A percentile compares a stretch with the other conserved stretches of the same genome.
phyloP scores from a whole-genome alignment of 805 yeast species.

The Wickerhamiella lipophila region DNA sequence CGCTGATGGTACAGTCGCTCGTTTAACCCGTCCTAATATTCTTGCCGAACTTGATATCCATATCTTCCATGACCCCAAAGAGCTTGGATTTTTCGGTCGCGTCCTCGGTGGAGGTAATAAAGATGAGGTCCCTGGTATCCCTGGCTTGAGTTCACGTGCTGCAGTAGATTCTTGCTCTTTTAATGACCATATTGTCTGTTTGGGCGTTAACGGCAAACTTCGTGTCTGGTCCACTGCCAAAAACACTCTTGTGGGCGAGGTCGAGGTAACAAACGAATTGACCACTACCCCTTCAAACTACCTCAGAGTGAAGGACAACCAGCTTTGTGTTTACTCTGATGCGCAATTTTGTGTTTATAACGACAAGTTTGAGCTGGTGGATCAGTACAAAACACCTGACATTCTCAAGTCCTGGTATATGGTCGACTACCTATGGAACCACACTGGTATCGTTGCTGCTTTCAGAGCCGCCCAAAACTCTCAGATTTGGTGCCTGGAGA shows the following conservation, averaged over 20 bases:
- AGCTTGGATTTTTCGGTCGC: conserved; percentile 21
- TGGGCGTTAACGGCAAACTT: conserved; percentile 42
- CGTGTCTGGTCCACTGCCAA: conserved; percentile 47
- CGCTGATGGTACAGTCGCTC: conserved; percentile 63
- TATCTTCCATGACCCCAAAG: conserved; percentile 19
- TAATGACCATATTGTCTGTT: conserved; percentile 32
- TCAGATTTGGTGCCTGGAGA: conserved; percentile 1
- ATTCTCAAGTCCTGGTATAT: conserved; percentile 1
- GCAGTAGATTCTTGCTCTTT: conserved; percentile 29
- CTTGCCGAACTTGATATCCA: conserved; percentile 32
- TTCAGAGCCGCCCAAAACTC: conserved; percentile 14
- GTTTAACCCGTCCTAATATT: conserved; percentile 20
- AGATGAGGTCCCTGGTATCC: conserved; percentile 34
- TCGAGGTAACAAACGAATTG: not conserved
- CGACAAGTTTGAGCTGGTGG: not conserved
- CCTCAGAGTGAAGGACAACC: conserved; percentile 7
- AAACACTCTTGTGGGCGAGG: conserved; percentile 22
- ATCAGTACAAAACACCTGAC: not conserved
- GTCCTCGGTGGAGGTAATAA: conserved; percentile 19
- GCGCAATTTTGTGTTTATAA: conserved; percentile 10
- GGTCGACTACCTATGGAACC: conserved; percentile 1
- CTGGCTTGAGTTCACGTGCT: conserved; percentile 31
- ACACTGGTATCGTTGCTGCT: conserved; percentile 12
- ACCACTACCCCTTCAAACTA: conserved; percentile 13
- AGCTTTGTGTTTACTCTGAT: conserved; percentile 12